Percentiles rank a stretch among this genome's conserved stretches.
Evolutionary conservation across 805 yeast species (phyloP).

Genomic region (Candida ulmi): DNA sequence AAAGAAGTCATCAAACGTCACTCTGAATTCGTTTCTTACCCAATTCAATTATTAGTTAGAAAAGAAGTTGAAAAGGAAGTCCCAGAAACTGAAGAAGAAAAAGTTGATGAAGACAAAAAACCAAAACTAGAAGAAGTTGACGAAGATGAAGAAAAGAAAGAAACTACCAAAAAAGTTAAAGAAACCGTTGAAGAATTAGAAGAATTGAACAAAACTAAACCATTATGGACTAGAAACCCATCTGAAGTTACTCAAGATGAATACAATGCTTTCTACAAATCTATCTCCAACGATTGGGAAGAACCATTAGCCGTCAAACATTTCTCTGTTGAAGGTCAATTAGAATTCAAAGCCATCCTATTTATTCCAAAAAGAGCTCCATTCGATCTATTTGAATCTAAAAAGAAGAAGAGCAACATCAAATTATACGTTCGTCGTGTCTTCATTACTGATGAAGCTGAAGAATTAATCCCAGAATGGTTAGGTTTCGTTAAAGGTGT

Average conservation of each 20-base stretch:
- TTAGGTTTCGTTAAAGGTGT: constrained; percentile 96
- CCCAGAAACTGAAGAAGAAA: constrained; percentile 66
- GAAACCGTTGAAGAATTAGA: constrained; percentile 94
- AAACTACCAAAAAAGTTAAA: constrained; percentile 81
- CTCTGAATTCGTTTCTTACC: constrained; percentile 98
- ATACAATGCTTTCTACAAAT: constrained; percentile 98
- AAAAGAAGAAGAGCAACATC: constrained; percentile 99
- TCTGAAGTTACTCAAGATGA: constrained; percentile 96
- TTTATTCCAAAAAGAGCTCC: constrained; percentile 99
- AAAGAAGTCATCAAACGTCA: constrained; percentile 99
- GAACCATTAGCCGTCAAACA: constrained; percentile 99
- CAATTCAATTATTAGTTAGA: constrained; percentile 96
- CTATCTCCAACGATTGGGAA: constrained; percentile 99
- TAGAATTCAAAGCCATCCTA: constrained; percentile 96
- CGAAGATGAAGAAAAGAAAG: constrained; percentile 59
- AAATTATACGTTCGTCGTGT: constrained; percentile 99
- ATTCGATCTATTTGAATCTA: constrained; percentile 94
- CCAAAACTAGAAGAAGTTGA: constrained; percentile 74
- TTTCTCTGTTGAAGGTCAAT: constrained; percentile 99
- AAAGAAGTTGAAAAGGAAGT: constrained; percentile 99
- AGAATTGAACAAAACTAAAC: constrained; percentile 98
- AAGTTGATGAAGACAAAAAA: constrained; percentile 61
- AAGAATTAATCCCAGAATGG: constrained; percentile 99
- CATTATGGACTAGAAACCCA: constrained; percentile 99
- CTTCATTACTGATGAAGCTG: constrained; percentile 99